phyloP scores from a whole-genome alignment of 352 stramenopile genomes.

The Globisporangium megalacanthum region DNA sequence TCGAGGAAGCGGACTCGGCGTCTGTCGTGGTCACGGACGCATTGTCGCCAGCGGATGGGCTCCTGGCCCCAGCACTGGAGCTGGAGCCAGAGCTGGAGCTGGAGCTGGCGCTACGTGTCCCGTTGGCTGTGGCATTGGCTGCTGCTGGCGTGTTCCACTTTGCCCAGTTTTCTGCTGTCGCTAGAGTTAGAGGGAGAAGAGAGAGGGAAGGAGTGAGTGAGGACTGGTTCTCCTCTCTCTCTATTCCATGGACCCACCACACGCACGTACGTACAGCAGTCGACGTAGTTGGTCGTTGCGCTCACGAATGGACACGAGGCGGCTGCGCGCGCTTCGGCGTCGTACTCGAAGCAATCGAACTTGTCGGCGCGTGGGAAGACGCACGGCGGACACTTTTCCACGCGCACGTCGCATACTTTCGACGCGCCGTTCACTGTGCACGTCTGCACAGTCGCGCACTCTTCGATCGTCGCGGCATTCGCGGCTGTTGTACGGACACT shows the following conservation, averaged over 20 bases:
- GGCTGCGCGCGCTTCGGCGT: conserved; percentile 44
- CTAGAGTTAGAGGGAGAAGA: too few relatives aligned
- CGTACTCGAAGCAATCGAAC: conserved; percentile 66
- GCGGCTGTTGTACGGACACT: background rate
- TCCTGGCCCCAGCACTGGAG: conserved; percentile 11
- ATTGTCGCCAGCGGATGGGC: too few relatives aligned
- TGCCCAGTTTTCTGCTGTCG: conserved; percentile 13
- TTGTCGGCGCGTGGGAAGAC: conserved; percentile 44
- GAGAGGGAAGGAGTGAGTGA: too few relatives aligned
- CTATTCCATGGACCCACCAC: too few relatives aligned
- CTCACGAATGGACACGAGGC: conserved; percentile 44
- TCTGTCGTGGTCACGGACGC: conserved; percentile 6
- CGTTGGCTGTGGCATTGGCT: too few relatives aligned
- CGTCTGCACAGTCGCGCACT: conserved; percentile 6
- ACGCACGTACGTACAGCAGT: conserved; percentile 53
- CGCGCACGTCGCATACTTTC: conserved; percentile 4
- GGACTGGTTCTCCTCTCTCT: too few relatives aligned
- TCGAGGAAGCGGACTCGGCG: conserved; percentile 1
- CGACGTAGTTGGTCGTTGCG: conserved; percentile 35
- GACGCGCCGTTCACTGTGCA: conserved; percentile 5
- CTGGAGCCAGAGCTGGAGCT: conserved; percentile 5
- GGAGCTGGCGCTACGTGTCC: background rate
- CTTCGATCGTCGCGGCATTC: conserved; percentile 6
- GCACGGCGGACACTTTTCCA: conserved; percentile 45
- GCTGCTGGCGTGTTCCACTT: conserved; percentile 14